A percentile compares a stretch with the other conserved stretches of the same genome.
Conservation (phyloP, 2,329 filamentous ascomycete species). For the Microsporum ferrugineum region DNA sequence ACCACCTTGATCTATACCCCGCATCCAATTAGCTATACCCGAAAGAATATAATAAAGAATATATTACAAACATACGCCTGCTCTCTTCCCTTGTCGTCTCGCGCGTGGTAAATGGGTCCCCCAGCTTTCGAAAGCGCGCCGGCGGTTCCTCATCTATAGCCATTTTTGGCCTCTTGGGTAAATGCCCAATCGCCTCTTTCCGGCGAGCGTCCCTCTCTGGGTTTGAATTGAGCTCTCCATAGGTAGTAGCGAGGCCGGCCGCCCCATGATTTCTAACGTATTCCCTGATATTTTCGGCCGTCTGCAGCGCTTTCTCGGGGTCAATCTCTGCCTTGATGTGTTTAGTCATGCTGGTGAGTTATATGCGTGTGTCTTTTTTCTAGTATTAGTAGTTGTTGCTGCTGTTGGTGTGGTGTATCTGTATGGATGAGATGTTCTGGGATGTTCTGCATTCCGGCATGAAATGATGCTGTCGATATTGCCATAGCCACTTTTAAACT, state of each 20-base stretch:
- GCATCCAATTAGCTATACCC: not conserved
- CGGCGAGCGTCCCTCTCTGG: not conserved
- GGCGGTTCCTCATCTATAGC: not conserved
- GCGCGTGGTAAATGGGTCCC: not conserved
- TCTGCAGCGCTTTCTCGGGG: not conserved
- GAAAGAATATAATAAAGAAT: not conserved
- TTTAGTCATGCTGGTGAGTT: not conserved
- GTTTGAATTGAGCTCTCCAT: not conserved
- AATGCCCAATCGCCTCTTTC: not conserved
- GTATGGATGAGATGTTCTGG: not conserved
- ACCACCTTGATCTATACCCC: conserved; percentile 2
- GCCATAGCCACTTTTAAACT: not conserved
- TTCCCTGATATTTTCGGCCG: not conserved
- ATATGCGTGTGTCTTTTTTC: not conserved
- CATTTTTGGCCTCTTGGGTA: not conserved
- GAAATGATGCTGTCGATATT: not conserved
- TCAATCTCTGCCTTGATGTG: not conserved
- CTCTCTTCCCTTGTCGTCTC: not conserved
- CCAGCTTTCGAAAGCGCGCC: not conserved
- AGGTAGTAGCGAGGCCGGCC: not conserved
- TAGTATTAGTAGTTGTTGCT: not conserved
- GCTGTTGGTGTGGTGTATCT: not conserved
- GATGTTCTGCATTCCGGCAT: not conserved
- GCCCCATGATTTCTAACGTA: not conserved
- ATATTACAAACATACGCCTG: not conserved